Conservation (phyloP, 2,329 filamentous ascomycete species). For the Dendryphion nanum region DNA sequence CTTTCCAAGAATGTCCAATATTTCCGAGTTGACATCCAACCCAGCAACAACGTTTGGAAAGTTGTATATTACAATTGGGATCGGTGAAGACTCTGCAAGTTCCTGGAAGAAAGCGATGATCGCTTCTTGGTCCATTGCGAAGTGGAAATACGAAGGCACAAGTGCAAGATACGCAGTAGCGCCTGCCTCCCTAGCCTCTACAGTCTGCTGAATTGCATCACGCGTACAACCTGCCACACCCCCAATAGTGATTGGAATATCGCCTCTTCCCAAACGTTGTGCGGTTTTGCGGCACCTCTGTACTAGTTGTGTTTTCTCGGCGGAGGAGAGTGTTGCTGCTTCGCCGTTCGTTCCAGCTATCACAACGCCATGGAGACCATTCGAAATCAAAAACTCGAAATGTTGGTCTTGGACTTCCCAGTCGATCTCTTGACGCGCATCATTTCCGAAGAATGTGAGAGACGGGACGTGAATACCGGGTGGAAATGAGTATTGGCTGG, state of each 20-base stretch:
- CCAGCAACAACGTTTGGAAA: slow-evolving; percentile 46
- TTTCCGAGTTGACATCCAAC: slow-evolving; percentile 45
- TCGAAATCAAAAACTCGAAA: slow-evolving; percentile 54
- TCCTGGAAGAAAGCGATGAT: slow-evolving; percentile 37
- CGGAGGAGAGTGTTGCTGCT: slow-evolving; percentile 40
- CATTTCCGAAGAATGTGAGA: slow-evolving; percentile 55
- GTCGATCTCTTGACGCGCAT: slow-evolving; percentile 53
- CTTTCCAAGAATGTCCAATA: slow-evolving; percentile 34
- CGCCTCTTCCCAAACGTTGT: slow-evolving; percentile 27
- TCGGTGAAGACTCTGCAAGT: slow-evolving; percentile 37
- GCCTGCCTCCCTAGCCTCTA: slow-evolving; percentile 38
- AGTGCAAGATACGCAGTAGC: slow-evolving; percentile 41
- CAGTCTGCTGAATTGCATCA: slow-evolving; percentile 41
- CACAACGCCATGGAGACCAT: slow-evolving; percentile 52
- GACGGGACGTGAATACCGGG: slow-evolving; percentile 58
- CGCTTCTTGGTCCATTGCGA: slow-evolving; percentile 37
- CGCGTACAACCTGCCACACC: slow-evolving; percentile 42
- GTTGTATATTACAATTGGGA: slow-evolving; percentile 50
- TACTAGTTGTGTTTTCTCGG: slow-evolving; percentile 43
- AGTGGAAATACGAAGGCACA: slow-evolving; percentile 42
- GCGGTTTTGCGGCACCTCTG: slow-evolving; percentile 40
- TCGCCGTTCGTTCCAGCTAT: slow-evolving; percentile 49
- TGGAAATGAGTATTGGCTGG: slow-evolving; percentile 41
- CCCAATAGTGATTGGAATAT: slow-evolving; percentile 43
- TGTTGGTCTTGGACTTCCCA: slow-evolving; percentile 56